Percentiles rank a stretch among this genome's conserved stretches.
phyloP scores from a whole-genome alignment of 83 land plant species.

The Picea mariana region DNA sequence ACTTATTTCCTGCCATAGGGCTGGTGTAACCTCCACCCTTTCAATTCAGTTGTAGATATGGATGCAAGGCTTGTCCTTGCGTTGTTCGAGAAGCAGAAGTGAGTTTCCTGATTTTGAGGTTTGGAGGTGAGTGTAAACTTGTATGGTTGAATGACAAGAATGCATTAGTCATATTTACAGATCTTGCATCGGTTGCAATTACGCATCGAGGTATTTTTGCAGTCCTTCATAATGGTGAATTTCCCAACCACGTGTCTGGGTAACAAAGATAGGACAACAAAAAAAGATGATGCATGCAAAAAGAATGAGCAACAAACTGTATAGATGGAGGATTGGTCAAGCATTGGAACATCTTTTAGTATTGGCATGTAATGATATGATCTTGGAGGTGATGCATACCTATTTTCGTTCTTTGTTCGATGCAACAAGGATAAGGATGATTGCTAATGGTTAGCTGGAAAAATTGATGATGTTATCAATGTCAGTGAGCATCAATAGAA shows the following conservation, averaged over 20 bases:
- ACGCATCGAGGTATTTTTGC: slow-evolving; percentile 87
- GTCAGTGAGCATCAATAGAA: too few species aligned
- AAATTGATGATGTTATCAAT: too few species aligned
- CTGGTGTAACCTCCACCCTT: slow-evolving; percentile 31
- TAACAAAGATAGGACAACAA: slow-evolving; percentile 28
- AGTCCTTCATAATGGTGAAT: slow-evolving; percentile 25
- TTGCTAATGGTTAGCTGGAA: too few species aligned
- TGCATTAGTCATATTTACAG: slow-evolving; percentile 87
- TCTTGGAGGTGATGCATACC: too few species aligned
- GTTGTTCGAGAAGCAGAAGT: slow-evolving; percentile 91
- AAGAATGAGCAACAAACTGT: slow-evolving; percentile 41
- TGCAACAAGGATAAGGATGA: too few species aligned
- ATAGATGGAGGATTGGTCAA: slow-evolving; percentile 50
- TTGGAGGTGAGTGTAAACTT: slow-evolving; percentile 89
- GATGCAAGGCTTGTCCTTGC: slow-evolving; percentile 94
- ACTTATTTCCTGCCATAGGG: slow-evolving; percentile 21
- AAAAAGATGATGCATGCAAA: slow-evolving; percentile 53
- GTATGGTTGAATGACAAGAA: slow-evolving; percentile 98
- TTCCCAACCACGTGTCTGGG: slow-evolving; percentile 38
- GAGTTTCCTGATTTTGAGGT: slow-evolving; percentile 33
- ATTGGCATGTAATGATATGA: too few species aligned
- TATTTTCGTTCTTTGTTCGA: too few species aligned
- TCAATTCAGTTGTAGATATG: slow-evolving; percentile 85
- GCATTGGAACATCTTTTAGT: too few species aligned
- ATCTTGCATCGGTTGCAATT: slow-evolving; percentile 85